Evolutionary conservation across 2,329 filamentous ascomycete genomes (phyloP), one percentile per base, ranked within the genome.

Genomic region (Colletotrichum cordylinicola): DNA sequence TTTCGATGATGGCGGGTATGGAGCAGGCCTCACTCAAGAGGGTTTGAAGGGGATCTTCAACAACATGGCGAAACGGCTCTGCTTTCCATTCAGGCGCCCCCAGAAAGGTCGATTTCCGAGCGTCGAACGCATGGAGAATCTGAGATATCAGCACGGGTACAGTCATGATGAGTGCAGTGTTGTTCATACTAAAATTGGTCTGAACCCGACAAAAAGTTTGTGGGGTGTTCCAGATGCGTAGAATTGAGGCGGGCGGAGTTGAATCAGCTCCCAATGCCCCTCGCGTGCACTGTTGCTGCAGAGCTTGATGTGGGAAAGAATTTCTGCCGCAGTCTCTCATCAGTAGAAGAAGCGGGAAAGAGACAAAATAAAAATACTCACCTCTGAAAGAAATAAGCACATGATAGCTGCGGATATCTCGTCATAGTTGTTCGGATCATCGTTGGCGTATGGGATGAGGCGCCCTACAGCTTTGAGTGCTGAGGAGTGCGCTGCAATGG

Each of bases 141-240:
- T 85, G 55, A 24, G 0, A 27, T 18, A 12, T 31, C 2, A 29
- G 13, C 31, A 18, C 12, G 5, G 33, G 18, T 31, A 10, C 6
- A 10, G 8, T n/a, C 16, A 16, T 60, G 24, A 33, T 60, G 4
- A 13, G 21, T 37, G 5, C 37, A 43, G 39, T 43, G 16, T 3
- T 43, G 21, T 0, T 0, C 83, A 52, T 78, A 86, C 85, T 35
- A 87, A 77, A 8, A 84, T 77, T 8, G 86, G 84, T n/a, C 86
- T 78, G 64, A 85, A 85, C 1, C 85, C 86, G 2, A 85, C 78
- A 66, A 87, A 87, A 0, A 87, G 78, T 39, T 79, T 80, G 60
- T 87, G 85, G 0, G 83, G 77, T n/a, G 81, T 72, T 2, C 84
- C 85, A 3, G 80, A 79, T 5, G 77, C 76, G 62, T 84, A 86